These are phyloP conservation scores for Hyaloscypha finlandica DNA, from an alignment of 495 filamentous ascomycete genomes.

Conservation along the genomic window DNA sequence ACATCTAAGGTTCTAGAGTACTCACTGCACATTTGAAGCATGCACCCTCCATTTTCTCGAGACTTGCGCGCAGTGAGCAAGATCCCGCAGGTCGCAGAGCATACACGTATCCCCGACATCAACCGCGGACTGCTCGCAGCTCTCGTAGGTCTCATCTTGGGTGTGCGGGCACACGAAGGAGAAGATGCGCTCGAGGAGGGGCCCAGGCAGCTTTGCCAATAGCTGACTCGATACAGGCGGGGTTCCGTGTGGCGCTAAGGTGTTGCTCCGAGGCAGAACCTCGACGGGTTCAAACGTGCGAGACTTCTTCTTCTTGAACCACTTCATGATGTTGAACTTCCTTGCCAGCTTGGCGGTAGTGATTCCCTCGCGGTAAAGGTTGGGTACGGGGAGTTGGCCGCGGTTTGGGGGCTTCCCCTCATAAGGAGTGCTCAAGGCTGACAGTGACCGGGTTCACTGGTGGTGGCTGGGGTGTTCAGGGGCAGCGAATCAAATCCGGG, in stretches of 20 bases:
- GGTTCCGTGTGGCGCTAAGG: slow-evolving; percentile 14
- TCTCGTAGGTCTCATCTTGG: slow-evolving; percentile 72
- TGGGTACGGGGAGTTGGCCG: background rate
- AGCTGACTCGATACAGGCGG: slow-evolving; percentile 19
- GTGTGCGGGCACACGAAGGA: slow-evolving; percentile 81
- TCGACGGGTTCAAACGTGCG: slow-evolving; percentile 4
- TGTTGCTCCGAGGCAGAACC: background rate
- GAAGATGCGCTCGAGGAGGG: slow-evolving; percentile 74
- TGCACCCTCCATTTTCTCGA: slow-evolving; percentile 69
- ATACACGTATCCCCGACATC: slow-evolving; percentile 75
- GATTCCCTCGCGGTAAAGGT: slow-evolving; percentile 1
- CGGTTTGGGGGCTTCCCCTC: background rate
- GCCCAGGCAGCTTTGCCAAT: slow-evolving; percentile 48
- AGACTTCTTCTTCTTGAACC: slow-evolving; percentile 29
- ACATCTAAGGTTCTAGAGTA: slow-evolving; percentile 16
- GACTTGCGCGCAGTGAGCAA: slow-evolving; percentile 75
- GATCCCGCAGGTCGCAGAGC: slow-evolving; percentile 92
- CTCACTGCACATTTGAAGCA: slow-evolving; percentile 62
- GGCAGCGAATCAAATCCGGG: slow-evolving; percentile 13
- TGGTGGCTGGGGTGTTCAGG: slow-evolving; percentile 16
- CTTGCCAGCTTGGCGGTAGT: slow-evolving; percentile 25
- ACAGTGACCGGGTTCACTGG: slow-evolving; percentile 18
- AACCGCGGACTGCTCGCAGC: slow-evolving; percentile 77
- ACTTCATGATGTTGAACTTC: slow-evolving; percentile 31
- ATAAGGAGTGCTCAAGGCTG: slow-evolving; percentile 18